Base-by-base conservation (phyloP, 768 basidiomycete species). In the Amanita muscaria region DNA sequence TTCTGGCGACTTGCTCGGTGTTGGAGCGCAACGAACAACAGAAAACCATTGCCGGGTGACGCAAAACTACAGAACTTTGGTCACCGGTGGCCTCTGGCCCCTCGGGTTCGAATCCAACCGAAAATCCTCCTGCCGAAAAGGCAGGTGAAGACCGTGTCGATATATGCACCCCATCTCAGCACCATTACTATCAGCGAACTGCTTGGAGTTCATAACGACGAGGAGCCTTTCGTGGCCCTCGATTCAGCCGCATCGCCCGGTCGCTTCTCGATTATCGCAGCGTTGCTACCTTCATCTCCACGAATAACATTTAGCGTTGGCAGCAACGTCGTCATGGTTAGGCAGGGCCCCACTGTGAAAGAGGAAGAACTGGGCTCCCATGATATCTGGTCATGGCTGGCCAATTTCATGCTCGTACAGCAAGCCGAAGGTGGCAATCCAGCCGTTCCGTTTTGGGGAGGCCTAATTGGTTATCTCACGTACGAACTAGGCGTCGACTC, bases 381-480 rank as follows among this genome's bases (percentile, higher is more conserved):
- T 18, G 76, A 80, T 51, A 67, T 88, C 25, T 89, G 87, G 87
- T 63, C 76, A 30, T 90, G 84, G 84, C 63, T 88, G 18, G 70
- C 75, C 19, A 57, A 63, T n/a, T 88, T 82, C 62, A 85, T 88
- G 80, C 70, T 65, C 25, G 49, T 61, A 15, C 68, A 64, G 39
- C 69, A 66, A 47, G 75, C 71, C 7, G 48, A 52, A 18, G 68
- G 68, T 18, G 83, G 84, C 3, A 54, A 54, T 32, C 51, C 67
- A 5, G 69, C 77, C 8, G 59, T 79, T 34, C 88, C 87, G 0
- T 90, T 90, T 58, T 88, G 87, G 85, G 88, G 87, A 27, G 88
- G 88, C 18, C 65, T 90, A 11, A 61, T 89, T 18, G 88, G 88
- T 7, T 78, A 74, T 48, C 62, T 90, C 48, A 84, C 83, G 52